These are phyloP conservation scores for Rehmannia glutinosa DNA, from an alignment of 257 asterid species.

Conservation along the genomic window DNA sequence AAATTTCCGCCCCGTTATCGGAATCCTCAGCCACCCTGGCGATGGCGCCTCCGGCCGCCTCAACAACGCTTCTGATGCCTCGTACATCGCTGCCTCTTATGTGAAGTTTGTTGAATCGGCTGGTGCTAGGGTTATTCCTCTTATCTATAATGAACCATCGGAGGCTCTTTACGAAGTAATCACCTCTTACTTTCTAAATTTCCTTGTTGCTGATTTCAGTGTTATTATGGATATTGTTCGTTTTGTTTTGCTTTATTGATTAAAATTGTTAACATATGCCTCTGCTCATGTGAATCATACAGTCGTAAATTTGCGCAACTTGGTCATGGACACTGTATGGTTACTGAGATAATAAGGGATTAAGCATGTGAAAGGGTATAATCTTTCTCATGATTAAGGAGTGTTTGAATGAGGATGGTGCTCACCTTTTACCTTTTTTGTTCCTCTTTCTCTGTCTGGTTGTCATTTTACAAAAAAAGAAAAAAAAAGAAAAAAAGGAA, in stretches of 20 bases:
- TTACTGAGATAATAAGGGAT: neutral
- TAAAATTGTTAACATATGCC: neutral
- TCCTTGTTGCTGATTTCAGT: neutral
- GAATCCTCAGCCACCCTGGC: slow-evolving; percentile 83
- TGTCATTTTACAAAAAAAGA: no score
- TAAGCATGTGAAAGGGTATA: neutral
- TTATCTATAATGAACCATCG: slow-evolving; percentile 66
- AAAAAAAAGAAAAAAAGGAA: no score
- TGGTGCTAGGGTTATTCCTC: slow-evolving; percentile 94
- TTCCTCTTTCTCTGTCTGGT: neutral
- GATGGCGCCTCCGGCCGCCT: slow-evolving; percentile 89
- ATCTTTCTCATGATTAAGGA: neutral
- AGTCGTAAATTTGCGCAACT: neutral
- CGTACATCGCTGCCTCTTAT: slow-evolving; percentile 88
- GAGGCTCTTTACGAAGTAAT: slow-evolving; percentile 50
- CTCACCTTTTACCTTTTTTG: neutral
- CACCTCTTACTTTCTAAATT: neutral
- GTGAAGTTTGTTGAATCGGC: slow-evolving; percentile 88
- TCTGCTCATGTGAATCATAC: neutral
- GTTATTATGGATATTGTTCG: neutral
- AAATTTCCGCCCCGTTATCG: slow-evolving; percentile 79
- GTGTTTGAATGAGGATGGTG: neutral
- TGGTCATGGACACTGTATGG: neutral
- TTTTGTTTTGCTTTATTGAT: neutral
- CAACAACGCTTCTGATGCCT: slow-evolving; percentile 50